Evolutionary conservation across 2,329 filamentous ascomycete genomes (phyloP), one percentile per base, ranked within the genome.

Genomic region (Colletotrichum destructivum): DNA sequence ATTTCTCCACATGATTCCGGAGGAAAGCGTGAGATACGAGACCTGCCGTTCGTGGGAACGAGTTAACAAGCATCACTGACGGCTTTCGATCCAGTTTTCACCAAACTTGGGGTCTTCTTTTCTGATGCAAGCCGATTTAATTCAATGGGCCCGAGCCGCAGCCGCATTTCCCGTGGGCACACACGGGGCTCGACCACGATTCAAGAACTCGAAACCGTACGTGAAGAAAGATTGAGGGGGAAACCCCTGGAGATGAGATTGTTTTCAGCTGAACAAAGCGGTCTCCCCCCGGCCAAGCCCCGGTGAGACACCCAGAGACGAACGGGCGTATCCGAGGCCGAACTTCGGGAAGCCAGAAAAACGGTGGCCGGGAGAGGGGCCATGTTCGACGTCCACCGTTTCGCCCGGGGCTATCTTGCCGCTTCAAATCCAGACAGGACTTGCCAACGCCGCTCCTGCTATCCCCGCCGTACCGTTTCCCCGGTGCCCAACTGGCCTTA

Each of bases 301-400:
- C n/a, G 21, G 38, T 42, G 62, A 55, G n/a, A 47, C 49, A 62
- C 42, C 21, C 16, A 62, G 18, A 9, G 31, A 35, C 31, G 31
- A 8, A 35, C 31, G 44, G 40, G 8, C 13, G 15, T 18, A 23
- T 21, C 21, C 31, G 18, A n/a, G 11, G 49, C 46, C 31, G 16
- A 54, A 62, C 38, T 18, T 69, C 62, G 66, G 66, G 44, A 60
- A 60, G 54, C 66, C 54, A 47, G 31, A 66, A 60, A 60, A 60
- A 60, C 16, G 62, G 66, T 31, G 54, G 54, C 38, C 54, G 61
- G 51, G 66, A 52, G 40, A 57, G 35, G 15, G 40, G 15, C 31
- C 23, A 35, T 51, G 38, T 59, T 35, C 12, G 38, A 42, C 54
- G 35, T 42, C 35, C 54, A 6, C 35, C 54, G 35, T 57, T 42